Conservation (phyloP, 495 filamentous ascomycete genomes). For the Neurospora pannonica region DNA sequence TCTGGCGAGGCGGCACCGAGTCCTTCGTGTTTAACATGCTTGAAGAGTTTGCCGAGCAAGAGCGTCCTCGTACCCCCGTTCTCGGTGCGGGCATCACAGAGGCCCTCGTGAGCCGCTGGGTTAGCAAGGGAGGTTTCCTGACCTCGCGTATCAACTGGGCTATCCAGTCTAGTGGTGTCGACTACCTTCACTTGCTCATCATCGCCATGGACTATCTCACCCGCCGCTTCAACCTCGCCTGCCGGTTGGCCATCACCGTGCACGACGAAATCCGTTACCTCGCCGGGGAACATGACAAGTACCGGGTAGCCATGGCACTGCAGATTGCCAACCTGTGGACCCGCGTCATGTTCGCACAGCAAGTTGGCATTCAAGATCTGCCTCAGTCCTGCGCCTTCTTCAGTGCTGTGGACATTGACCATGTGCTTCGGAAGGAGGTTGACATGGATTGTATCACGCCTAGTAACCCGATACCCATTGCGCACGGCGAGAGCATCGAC, state of each 20-base stretch:
- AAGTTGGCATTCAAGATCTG: slow-evolving; percentile 91
- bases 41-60: slow-evolving; percentile 94
- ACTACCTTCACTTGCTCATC: slow-evolving; percentile 93
- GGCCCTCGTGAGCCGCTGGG: slow-evolving; percentile 76
- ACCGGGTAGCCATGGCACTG: slow-evolving; percentile 79
- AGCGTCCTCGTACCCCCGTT: slow-evolving; percentile 80
- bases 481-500: slow-evolving; percentile 76
- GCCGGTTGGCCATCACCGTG: slow-evolving; percentile 84
- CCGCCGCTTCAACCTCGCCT: slow-evolving; percentile 72
- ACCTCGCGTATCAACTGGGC: slow-evolving; percentile 98
- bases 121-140: slow-evolving; percentile 87
- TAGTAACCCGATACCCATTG: slow-evolving; percentile 67
- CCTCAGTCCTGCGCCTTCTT: slow-evolving; percentile 93
- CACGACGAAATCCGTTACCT: slow-evolving; percentile 97
- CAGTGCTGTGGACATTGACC: slow-evolving; percentile 88
- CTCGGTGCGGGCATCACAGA: slow-evolving; percentile 97
- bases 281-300: slow-evolving; percentile 76
- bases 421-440: slow-evolving; percentile 90
- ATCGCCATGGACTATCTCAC: slow-evolving; percentile 90
- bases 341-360: slow-evolving; percentile 89
- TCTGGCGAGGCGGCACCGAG: slow-evolving; percentile 96
- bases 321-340: slow-evolving; percentile 97
- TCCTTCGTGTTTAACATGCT: slow-evolving; percentile 97
- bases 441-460: slow-evolving; percentile 96
- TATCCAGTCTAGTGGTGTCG: slow-evolving; percentile 92